These are phyloP conservation scores for Neurospora sp. DNA, from an alignment of 495 filamentous ascomycete species.

Conservation along the genomic window DNA sequence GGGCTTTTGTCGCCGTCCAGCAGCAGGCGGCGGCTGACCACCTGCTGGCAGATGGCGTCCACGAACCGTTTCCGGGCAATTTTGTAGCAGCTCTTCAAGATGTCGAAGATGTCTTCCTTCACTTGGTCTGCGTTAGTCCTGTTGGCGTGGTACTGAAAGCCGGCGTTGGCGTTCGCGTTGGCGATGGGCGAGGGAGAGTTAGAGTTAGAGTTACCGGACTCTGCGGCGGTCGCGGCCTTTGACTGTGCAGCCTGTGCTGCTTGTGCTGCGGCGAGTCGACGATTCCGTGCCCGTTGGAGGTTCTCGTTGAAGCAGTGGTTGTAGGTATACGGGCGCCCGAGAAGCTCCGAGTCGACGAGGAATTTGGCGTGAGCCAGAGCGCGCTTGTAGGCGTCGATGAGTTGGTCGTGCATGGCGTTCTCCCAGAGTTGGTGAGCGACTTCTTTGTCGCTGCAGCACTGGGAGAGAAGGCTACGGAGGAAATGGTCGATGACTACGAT, in stretches of 20 bases:
- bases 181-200: too few relatives aligned
- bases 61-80: conserved; percentile 44
- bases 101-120: conserved; percentile 39
- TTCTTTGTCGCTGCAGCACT: not conserved
- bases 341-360: conserved; percentile 39
- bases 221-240: not conserved
- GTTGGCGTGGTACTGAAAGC: conserved; percentile 6
- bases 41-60: conserved; percentile 36
- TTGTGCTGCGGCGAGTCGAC: conserved; percentile 10
- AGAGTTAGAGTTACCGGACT: not conserved
- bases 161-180: not conserved
- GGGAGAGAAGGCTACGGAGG: not conserved
- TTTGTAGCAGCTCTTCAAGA: conserved; percentile 47
- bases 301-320: conserved; percentile 45
- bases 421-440: conserved; percentile 17
- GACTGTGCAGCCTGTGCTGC: not conserved
- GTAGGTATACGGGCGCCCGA: conserved; percentile 32
- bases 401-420: conserved; percentile 28
- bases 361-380: conserved; percentile 34
- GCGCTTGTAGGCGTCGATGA: conserved; percentile 29
- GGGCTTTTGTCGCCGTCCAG: conserved; percentile 17
- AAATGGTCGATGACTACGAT: not conserved
- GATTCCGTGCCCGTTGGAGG: conserved; percentile 27
- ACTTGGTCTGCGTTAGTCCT: conserved; percentile 37
- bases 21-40: conserved; percentile 18